A percentile compares a stretch with the other conserved stretches of the same genome.
Conservation (phyloP, 2,329 filamentous ascomycete genomes). For the Elsinoe arachidis region DNA sequence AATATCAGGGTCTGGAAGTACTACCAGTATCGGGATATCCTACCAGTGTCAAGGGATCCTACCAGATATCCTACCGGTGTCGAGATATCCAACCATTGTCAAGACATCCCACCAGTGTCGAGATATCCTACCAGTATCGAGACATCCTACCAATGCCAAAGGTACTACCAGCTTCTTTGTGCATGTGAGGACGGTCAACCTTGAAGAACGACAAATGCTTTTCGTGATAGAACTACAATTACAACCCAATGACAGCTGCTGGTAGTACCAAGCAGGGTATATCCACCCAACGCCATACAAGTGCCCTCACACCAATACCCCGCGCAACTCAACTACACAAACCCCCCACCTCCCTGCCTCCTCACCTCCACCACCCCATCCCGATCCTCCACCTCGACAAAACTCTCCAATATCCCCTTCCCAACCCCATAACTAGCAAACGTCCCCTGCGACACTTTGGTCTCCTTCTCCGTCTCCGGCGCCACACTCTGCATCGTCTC, state of each 20-base stretch:
- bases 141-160: background rate
- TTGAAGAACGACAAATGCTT: too few relatives aligned
- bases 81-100: background rate
- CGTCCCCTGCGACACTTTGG: background rate
- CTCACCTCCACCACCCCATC: background rate
- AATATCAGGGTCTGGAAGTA: too few relatives aligned
- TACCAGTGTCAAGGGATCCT: too few relatives aligned
- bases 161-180: too few relatives aligned
- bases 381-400: background rate
- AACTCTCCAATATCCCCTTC: conserved; percentile 3
- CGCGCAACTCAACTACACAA: background rate
- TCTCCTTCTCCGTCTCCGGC: background rate
- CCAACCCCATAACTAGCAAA: conserved; percentile 5
- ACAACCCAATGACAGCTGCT: too few relatives aligned
- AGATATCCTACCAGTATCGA: background rate
- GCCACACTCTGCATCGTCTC: background rate
- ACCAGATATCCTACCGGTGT: background rate
- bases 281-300: background rate
- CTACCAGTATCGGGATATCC: too few relatives aligned
- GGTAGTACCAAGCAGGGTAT: background rate
- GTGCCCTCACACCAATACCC: background rate
- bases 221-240: background rate
- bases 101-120: too few relatives aligned
- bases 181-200: too few relatives aligned
- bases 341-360: background rate